Evolutionary conservation across 2,329 filamentous ascomycete species (phyloP).

Genomic region (Fusarium temperatum): DNA sequence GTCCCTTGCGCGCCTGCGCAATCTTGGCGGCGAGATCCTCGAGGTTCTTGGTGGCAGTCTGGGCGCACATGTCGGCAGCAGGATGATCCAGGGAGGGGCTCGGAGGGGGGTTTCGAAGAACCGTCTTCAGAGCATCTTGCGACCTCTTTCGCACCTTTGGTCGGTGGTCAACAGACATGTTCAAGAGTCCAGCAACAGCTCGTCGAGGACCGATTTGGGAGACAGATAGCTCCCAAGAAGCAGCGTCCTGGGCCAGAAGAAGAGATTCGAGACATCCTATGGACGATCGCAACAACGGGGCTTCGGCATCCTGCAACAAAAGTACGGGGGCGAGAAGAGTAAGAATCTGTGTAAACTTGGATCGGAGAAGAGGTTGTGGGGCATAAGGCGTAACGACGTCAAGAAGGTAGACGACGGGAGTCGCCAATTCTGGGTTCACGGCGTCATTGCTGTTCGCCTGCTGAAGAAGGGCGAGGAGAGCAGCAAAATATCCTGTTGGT

Average conservation of each 20-base stretch:
- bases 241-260: slow-evolving; percentile 84
- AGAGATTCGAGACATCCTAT: slow-evolving; percentile 96
- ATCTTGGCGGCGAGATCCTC: slow-evolving; percentile 75
- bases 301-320: slow-evolving; percentile 81
- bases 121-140: slow-evolving; percentile 84
- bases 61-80: slow-evolving; percentile 94
- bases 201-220: slow-evolving; percentile 85
- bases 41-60: slow-evolving; percentile 84
- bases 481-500: slow-evolving; percentile 93
- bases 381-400: slow-evolving; percentile 89
- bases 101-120: slow-evolving; percentile 86
- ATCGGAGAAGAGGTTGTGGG: slow-evolving; percentile 85
- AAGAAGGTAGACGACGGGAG: slow-evolving; percentile 93
- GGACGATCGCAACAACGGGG: slow-evolving; percentile 83
- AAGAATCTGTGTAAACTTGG: slow-evolving; percentile 95
- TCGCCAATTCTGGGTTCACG: slow-evolving; percentile 82
- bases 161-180: slow-evolving; percentile 83
- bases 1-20: slow-evolving; percentile 67
- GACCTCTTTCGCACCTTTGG: slow-evolving; percentile 95
- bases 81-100: slow-evolving; percentile 94
- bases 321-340: slow-evolving; percentile 85
- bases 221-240: slow-evolving; percentile 87
- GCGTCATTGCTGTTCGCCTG: slow-evolving; percentile 76
- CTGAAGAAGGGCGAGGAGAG: slow-evolving; percentile 86
- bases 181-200: slow-evolving; percentile 86